Conservation (phyloP, 75 land plant genomes). For the Isoetes taiwanensis region DNA sequence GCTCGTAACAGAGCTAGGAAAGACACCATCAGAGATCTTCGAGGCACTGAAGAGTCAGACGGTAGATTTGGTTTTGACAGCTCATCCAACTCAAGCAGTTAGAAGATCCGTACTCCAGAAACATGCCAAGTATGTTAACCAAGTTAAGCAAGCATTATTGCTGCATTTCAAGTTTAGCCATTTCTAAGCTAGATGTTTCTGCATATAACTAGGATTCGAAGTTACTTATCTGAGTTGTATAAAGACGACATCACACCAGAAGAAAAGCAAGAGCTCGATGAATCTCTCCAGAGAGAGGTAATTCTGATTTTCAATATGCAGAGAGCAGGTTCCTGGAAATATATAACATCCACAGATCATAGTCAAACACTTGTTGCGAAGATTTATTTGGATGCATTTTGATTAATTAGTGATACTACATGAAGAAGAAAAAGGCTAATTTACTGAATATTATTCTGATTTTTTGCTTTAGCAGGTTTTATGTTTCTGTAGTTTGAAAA, state of each 20-base stretch:
- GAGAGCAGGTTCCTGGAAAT: no score
- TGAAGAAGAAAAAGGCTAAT: no score
- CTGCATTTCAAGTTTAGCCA: no score
- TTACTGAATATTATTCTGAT: no score
- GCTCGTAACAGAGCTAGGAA: conserved; percentile 45
- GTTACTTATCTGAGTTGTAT: conserved; percentile 62
- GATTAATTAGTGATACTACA: no score
- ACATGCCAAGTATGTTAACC: conserved; percentile 49
- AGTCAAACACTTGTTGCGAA: no score
- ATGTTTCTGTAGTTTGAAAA: no score
- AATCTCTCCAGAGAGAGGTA: conserved; percentile 92
- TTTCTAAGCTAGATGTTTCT: no score
- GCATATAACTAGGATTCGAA: conserved; percentile 85
- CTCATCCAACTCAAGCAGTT: conserved; percentile 87
- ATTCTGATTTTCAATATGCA: conserved; percentile 3
- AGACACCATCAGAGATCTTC: conserved; percentile 71
- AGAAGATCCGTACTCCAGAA: conserved; percentile 84
- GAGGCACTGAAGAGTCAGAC: conserved; percentile 87
- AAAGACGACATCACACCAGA: conserved; percentile 83
- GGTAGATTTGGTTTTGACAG: conserved; percentile 77
- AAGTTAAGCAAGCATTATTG: not conserved
- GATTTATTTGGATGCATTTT: no score
- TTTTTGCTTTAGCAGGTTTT: no score
- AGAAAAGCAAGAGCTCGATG: conserved; percentile 94
- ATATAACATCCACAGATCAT: no score